These are phyloP conservation scores for Linum trigynum DNA, from an alignment of 345 rosid genomes.

Conservation along the genomic window DNA sequence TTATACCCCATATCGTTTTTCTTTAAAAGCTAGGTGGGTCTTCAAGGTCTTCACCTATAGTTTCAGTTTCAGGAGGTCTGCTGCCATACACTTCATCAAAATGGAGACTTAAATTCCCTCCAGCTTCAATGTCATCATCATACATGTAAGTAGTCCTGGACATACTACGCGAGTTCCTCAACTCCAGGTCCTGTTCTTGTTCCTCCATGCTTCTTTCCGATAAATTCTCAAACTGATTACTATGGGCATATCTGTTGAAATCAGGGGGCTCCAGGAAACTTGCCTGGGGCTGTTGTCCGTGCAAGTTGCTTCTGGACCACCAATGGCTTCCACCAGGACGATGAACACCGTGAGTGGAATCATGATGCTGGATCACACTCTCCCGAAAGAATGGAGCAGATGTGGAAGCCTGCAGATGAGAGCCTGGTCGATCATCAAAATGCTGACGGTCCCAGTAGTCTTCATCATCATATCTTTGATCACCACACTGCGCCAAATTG, in stretches of 20 bases:
- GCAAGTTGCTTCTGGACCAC: conserved; percentile 64
- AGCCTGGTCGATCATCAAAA: conserved; percentile 27
- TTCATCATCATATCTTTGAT: conserved; percentile 19
- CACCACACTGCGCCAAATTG: conserved; percentile 27
- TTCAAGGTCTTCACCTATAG: conserved; percentile 16
- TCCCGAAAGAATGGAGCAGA: conserved; percentile 60
- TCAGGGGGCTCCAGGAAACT: conserved; percentile 74
- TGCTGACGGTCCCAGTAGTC: conserved; percentile 24
- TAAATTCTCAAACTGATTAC: conserved; percentile 19
- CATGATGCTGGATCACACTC: conserved; percentile 55
- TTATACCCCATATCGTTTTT: background rate
- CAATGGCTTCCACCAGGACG: conserved; percentile 43
- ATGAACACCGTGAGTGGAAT: conserved; percentile 25
- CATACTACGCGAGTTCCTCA: conserved; percentile 14
- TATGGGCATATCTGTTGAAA: conserved; percentile 24
- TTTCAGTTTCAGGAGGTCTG: conserved; percentile 51
- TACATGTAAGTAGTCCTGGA: conserved; percentile 8
- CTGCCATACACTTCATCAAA: conserved; percentile 64
- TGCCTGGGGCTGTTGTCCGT: conserved; percentile 18
- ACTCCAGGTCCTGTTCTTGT: conserved; percentile 33
- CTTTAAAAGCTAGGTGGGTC: conserved; percentile 20
- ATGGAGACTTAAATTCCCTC: conserved; percentile 50
- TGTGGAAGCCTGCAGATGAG: conserved; percentile 60
- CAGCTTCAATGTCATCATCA: conserved; percentile 44
- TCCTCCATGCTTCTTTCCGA: conserved; percentile 47